These are phyloP conservation scores for Mortierella sp. DNA, from an alignment of 371 early-diverging fungal species.

Conservation along the genomic window DNA sequence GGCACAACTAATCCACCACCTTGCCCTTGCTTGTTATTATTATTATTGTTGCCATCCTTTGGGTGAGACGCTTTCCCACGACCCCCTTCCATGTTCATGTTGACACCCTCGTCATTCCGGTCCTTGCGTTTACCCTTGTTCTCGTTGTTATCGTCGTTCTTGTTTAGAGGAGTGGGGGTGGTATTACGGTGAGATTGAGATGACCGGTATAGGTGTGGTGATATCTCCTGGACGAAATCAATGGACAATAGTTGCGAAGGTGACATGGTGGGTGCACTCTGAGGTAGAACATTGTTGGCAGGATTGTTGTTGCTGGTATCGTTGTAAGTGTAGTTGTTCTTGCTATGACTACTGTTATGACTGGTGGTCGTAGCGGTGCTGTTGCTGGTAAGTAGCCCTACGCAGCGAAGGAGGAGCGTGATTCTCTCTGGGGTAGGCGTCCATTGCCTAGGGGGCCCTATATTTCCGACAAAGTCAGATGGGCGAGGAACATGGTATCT, in stretches of 20 bases:
- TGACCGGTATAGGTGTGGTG: neutral
- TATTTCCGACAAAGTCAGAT: neutral
- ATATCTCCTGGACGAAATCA: slow-evolving; percentile 17
- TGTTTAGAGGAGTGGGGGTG: neutral
- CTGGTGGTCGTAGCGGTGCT: neutral
- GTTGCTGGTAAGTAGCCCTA: neutral
- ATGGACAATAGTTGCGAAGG: slow-evolving; percentile 1
- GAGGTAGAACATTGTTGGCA: neutral
- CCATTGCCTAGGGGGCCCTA: neutral
- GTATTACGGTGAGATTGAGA: neutral
- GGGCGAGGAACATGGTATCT: neutral
- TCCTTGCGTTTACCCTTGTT: too few species aligned
- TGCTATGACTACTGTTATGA: neutral
- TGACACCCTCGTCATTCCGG: neutral
- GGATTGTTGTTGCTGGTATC: neutral
- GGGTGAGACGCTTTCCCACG: neutral
- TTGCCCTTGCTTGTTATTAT: neutral
- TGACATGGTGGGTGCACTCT: too few species aligned
- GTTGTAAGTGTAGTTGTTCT: neutral
- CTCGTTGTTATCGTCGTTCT: too few species aligned
- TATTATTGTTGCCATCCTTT: too few species aligned
- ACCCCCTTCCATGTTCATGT: neutral
- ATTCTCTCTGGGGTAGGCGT: slow-evolving; percentile 14
- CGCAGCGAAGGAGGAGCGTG: slow-evolving; percentile 7
- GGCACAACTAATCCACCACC: neutral